Base-by-base conservation (phyloP, 2,329 filamentous ascomycete genomes). In the Thelonectria rubi region DNA sequence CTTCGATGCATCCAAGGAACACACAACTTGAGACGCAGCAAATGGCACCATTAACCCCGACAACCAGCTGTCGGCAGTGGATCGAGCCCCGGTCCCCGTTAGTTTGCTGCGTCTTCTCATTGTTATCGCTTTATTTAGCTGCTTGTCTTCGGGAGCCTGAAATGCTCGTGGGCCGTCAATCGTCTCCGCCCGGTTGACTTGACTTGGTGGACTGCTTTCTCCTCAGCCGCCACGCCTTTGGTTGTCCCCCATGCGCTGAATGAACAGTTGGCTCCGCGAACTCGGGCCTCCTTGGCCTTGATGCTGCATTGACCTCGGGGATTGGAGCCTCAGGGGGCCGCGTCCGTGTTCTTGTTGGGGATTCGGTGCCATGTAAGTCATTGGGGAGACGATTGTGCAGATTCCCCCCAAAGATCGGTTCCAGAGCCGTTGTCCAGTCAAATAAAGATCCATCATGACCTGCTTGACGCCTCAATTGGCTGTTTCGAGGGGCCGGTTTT, bases 21-120 rank as follows among this genome's bases (percentile, higher is more conserved):
- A 56, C 48, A 48, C 52, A 57, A 55, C 55, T 63, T 37, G 59
- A 64, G 61, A 71, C 64, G 49, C 58, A 62, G 54, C 58, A 62
- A 61, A 66, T 66, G 50, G 65, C 62, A 70, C 67, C 67, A 69
- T 62, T 65, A 60, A 54, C 59, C 69, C 65, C 51, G 60, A 69
- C 60, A 66, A 66, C 67, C 65, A 65, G 65, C 58, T 66, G 62
- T 66, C 66, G 58, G 60, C 62, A 63, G 55, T 63, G 60, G 60
- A 63, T 52, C 51, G 52, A 32, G 50, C 55, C 55, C 60, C 47
- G 39, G 51, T 60, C 62, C 68, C 58, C 62, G 59, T 69, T 69
- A 50, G 60, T 30, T 40, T 58, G 32, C 55, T 55, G 50, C 59
- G 42, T 46, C 43, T 48, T 18, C 49, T 20, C 43, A 54, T 58